Percentiles rank a stretch among this genome's conserved stretches.
Evolutionary conservation across 768 basidiomycete species (phyloP).

Genomic region (Naematelia encephala): DNA sequence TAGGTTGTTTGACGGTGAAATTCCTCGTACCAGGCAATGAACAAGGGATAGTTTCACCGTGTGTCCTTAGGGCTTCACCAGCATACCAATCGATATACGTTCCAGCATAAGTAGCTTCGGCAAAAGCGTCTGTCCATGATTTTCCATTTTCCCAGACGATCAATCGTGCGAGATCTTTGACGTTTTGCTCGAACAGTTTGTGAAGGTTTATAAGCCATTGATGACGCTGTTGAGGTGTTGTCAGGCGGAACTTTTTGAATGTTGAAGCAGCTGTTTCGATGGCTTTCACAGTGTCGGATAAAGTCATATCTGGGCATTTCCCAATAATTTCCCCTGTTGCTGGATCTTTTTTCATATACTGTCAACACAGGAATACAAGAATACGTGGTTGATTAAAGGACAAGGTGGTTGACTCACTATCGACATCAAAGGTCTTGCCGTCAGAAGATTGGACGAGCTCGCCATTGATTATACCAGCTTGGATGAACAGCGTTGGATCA

Average conservation of each 20-base stretch:
- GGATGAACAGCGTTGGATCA: slow-evolving; percentile 70
- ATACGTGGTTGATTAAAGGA: too few relatives aligned
- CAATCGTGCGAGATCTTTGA: slow-evolving; percentile 80
- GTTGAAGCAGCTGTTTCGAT: slow-evolving; percentile 76
- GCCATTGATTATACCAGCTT: slow-evolving; percentile 75
- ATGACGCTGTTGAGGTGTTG: slow-evolving; percentile 78
- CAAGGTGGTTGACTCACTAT: too few relatives aligned
- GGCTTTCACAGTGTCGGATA: slow-evolving; percentile 76
- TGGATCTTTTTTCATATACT: too few relatives aligned
- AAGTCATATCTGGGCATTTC: slow-evolving; percentile 81
- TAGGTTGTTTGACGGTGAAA: slow-evolving; percentile 86
- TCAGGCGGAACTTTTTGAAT: slow-evolving; percentile 79
- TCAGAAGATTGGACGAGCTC: slow-evolving; percentile 79
- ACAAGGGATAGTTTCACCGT: slow-evolving; percentile 87
- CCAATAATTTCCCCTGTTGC: slow-evolving; percentile 80
- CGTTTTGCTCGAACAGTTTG: slow-evolving; percentile 72
- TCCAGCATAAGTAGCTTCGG: slow-evolving; percentile 68
- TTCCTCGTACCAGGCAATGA: slow-evolving; percentile 68
- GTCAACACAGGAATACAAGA: too few relatives aligned
- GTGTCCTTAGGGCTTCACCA: slow-evolving; percentile 85
- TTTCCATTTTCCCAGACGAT: slow-evolving; percentile 96
- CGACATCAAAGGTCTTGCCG: slow-evolving; percentile 68
- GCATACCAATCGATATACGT: slow-evolving; percentile 56
- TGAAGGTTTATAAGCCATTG: slow-evolving; percentile 78
- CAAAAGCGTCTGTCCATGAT: slow-evolving; percentile 76